phyloP scores from a whole-genome alignment of 208 protist genomes.

The Strigomonas culicis region DNA sequence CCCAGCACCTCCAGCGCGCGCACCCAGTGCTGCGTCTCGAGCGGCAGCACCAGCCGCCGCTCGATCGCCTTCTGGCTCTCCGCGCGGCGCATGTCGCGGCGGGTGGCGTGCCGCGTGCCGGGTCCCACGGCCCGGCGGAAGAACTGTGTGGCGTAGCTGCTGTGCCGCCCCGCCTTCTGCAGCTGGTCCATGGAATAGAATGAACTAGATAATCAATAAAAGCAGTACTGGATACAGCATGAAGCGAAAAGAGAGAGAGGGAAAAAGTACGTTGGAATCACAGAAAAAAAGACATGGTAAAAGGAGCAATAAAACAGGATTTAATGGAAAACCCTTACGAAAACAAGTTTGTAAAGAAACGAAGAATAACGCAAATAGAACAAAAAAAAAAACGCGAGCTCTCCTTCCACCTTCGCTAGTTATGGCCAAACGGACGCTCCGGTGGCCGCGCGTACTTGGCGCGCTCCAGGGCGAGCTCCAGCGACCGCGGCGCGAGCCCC shows the following conservation, averaged over 20 bases:
- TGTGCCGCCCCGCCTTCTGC: slow-evolving; percentile 70
- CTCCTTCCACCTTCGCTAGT: slow-evolving; percentile 24
- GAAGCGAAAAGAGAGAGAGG: slow-evolving; percentile 4
- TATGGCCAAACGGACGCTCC: slow-evolving; percentile 65
- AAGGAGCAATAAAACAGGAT: background rate
- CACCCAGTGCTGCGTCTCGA: slow-evolving; percentile 74
- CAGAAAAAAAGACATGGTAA: background rate
- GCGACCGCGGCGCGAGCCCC: slow-evolving; percentile 36
- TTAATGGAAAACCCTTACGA: background rate
- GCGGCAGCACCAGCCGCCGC: slow-evolving; percentile 76
- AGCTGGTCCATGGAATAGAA: slow-evolving; percentile 19
- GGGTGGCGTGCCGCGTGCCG: slow-evolving; percentile 19
- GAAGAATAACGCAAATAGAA: slow-evolving; percentile 4
- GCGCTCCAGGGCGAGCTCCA: slow-evolving; percentile 41
- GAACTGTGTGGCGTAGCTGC: slow-evolving; percentile 82
- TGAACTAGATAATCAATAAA: slow-evolving; percentile 9
- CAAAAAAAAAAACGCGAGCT: slow-evolving; percentile 12
- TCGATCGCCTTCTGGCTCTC: slow-evolving; percentile 65
- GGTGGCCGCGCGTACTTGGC: slow-evolving; percentile 37
- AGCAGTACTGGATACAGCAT: background rate
- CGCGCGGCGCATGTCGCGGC: slow-evolving; percentile 36
- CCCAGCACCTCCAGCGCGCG: slow-evolving; percentile 79
- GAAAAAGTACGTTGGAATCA: background rate
- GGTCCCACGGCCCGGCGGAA: slow-evolving; percentile 20
- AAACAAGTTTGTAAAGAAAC: background rate